Base-by-base conservation (phyloP, 345 rosid genomes). In the Garcia nutans region DNA sequence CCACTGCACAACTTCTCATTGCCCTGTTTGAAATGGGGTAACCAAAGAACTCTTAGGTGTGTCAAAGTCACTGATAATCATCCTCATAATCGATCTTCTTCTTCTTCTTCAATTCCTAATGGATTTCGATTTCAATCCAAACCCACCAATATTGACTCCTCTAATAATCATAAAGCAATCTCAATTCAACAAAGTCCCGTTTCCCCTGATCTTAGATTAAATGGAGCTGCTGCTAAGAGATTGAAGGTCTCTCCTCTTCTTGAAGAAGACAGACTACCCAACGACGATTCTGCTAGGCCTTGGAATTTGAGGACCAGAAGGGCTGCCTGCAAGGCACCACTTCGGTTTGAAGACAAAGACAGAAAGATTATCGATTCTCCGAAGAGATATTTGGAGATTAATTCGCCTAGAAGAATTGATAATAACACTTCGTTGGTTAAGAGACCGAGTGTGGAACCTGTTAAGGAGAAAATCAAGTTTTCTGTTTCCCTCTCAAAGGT, bases 1-100 rank as follows among this genome's bases (percentile, higher is more conserved):
- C 83, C 86, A 60, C 91, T 86, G 24, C 89, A 88, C 59, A 88
- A 86, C 89, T 88, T 86, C 86, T 79, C 88, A 58, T 85, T 86
- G 60, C 89, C 91, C 42, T 79, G 77, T 72, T 85, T 86, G 73
- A 84, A 84, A 80, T 88, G 89, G 89, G 91, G 91, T 23, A 72
- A 80, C 49, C 91, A 78, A 60, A 84, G 87, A 80, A 70, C 67
- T 75, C 91, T 85, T 77, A 75, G 81, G 42, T 86, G 91, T 77
- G 82, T 85, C 78, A 85, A 86, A 80, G 81, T 82, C 54, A 77
- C 79, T 56, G 61, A 72, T 78, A 42, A 57, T 19, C 33, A 23
- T 41, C 37, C n/a, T 4, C 76, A 13, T 17, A 17, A 6, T 28
- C 22, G 28, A 54, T 75, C 65, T 23, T 70, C 68, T 1, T 31